phyloP scores from a whole-genome alignment of 2,329 filamentous ascomycete genomes.

The Talaromyces sp. region DNA sequence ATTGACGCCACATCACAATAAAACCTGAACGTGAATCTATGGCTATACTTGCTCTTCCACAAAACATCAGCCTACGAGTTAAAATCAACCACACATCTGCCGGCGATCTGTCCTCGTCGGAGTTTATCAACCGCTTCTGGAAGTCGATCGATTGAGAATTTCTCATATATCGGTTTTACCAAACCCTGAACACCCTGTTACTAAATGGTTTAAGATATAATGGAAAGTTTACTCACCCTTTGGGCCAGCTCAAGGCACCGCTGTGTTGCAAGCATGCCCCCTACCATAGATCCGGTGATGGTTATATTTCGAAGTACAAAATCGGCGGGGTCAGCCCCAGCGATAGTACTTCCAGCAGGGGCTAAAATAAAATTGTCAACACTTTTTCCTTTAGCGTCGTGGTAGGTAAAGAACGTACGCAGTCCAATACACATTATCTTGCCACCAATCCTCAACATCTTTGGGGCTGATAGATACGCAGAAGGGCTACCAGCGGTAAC shows the following conservation, averaged over 20 bases:
- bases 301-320: background rate
- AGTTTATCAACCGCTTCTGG: background rate
- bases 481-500: background rate
- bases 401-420: background rate
- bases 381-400: background rate
- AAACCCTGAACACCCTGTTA: background rate
- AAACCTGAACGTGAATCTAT: background rate
- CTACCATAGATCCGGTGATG: background rate
- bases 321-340: background rate
- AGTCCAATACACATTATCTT: constrained; percentile 3
- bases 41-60: background rate
- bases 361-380: background rate
- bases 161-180: background rate
- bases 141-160: background rate
- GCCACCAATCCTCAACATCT: background rate
- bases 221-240: background rate
- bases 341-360: background rate
- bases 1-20: background rate
- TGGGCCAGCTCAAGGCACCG: background rate
- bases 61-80: background rate
- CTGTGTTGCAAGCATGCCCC: background rate
- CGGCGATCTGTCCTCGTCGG: background rate
- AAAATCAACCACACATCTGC: background rate
- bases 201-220: background rate
- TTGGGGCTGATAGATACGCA: background rate